Conservation (phyloP, 1,284 basidiomycete genomes). For the Austroboletus novae-zelandiae region DNA sequence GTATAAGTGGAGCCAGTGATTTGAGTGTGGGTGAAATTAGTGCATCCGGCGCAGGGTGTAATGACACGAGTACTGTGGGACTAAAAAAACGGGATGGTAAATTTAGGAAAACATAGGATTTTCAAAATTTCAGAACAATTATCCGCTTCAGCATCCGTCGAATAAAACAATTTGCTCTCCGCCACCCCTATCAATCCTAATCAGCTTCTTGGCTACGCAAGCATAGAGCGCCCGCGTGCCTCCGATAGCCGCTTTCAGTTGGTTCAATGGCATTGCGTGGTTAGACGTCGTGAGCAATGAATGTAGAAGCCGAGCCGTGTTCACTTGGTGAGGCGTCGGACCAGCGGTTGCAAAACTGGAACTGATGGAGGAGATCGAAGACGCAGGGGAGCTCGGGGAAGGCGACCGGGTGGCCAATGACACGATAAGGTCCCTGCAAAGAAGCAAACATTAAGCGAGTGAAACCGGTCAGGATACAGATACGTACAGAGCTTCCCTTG, state of each 20-base stretch:
- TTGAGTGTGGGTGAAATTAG: too few species aligned
- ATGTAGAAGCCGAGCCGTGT: slow-evolving; percentile 62
- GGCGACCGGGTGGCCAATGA: slow-evolving; percentile 43
- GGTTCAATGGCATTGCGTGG: slow-evolving; percentile 58
- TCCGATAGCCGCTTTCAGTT: slow-evolving; percentile 59
- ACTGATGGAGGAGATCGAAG: slow-evolving; percentile 39
- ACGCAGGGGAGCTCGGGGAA: slow-evolving; percentile 38
- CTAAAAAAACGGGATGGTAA: too few species aligned
- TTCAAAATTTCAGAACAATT: too few species aligned
- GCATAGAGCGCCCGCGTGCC: slow-evolving; percentile 57
- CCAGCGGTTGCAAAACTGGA: slow-evolving; percentile 13
- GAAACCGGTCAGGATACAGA: not conserved
- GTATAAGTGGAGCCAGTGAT: too few species aligned
- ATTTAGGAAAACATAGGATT: too few species aligned
- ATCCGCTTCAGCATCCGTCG: slow-evolving; percentile 33
- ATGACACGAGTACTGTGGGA: too few species aligned
- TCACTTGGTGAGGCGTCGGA: slow-evolving; percentile 62
- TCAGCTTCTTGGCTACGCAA: slow-evolving; percentile 69
- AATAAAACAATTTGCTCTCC: slow-evolving; percentile 73
- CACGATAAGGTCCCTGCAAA: slow-evolving; percentile 52
- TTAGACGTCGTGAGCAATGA: slow-evolving; percentile 51
- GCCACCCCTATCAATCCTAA: slow-evolving; percentile 71
- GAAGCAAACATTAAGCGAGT: slow-evolving; percentile 20
- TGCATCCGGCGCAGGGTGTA: too few species aligned
- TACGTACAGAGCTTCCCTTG: slow-evolving; percentile 65